Percentiles rank a stretch among this genome's conserved stretches.
Conservation (phyloP, 73 alveolate genomes). For the Paramecium octaurelia region DNA sequence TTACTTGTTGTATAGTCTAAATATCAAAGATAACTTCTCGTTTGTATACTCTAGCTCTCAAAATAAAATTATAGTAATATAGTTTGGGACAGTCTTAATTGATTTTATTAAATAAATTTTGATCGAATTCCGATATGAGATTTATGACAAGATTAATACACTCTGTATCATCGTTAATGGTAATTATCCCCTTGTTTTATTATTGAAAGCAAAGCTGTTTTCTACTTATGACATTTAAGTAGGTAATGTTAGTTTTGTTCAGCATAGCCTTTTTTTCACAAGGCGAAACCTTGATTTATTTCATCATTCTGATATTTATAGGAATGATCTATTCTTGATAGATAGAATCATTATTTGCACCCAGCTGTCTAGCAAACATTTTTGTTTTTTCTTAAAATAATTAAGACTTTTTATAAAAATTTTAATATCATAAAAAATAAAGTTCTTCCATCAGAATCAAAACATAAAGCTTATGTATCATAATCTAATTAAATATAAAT, state of each 20-base stretch:
- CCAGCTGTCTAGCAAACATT: background rate
- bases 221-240: background rate
- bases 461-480: background rate
- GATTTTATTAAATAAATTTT: background rate
- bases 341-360: background rate
- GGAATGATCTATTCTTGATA: background rate
- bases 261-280: background rate
- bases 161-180: background rate
- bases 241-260: background rate
- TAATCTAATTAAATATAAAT: background rate
- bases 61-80: background rate
- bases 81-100: background rate
- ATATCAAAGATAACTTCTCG: background rate
- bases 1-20: background rate
- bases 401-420: background rate
- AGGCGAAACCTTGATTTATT: background rate
- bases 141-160: background rate
- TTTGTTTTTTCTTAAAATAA: background rate
- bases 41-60: background rate
- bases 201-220: background rate
- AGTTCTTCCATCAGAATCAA: background rate
- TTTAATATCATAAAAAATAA: background rate
- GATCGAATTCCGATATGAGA: background rate
- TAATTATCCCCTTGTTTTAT: background rate
- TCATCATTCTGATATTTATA: background rate